A percentile compares a stretch with the other conserved stretches of the same genome.
Evolutionary conservation across 2,329 filamentous ascomycete species (phyloP).

Genomic region (Aspergillus hiratsukae): DNA sequence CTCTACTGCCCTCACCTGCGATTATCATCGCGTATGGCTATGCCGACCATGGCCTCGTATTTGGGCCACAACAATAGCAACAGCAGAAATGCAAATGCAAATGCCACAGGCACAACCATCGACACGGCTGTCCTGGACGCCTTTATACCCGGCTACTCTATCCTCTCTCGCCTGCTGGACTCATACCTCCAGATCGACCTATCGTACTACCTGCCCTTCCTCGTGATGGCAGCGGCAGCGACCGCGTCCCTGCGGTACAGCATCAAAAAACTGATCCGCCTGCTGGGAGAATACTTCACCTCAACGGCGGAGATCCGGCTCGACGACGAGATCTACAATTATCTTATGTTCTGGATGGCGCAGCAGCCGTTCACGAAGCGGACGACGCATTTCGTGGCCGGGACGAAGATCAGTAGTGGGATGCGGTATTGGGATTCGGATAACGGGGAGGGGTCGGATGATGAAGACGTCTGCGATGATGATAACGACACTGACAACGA

Average conservation of each 20-base stretch:
- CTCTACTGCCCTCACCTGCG: not conserved
- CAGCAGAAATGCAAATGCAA: slow-evolving; percentile 12
- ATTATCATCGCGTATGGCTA: not conserved
- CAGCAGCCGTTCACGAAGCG: slow-evolving; percentile 57
- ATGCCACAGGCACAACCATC: slow-evolving; percentile 9
- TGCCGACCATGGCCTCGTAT: not conserved
- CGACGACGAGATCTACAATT: slow-evolving; percentile 70
- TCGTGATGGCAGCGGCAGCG: slow-evolving; percentile 49
- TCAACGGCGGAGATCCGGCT: slow-evolving; percentile 62
- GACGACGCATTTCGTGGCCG: slow-evolving; percentile 61
- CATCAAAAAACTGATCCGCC: slow-evolving; percentile 44
- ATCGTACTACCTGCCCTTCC: slow-evolving; percentile 56
- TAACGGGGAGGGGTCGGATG: slow-evolving; percentile 16
- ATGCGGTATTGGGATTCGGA: slow-evolving; percentile 26
- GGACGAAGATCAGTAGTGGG: slow-evolving; percentile 52
- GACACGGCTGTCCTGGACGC: slow-evolving; percentile 49
- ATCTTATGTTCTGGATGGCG: slow-evolving; percentile 66
- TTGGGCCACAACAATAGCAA: slow-evolving; percentile 12
- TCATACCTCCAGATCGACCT: slow-evolving; percentile 59
- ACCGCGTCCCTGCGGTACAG: slow-evolving; percentile 53
- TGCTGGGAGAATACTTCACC: slow-evolving; percentile 55
- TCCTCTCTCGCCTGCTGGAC: slow-evolving; percentile 51
- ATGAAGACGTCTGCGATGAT: slow-evolving; percentile 17
- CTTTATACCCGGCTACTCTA: slow-evolving; percentile 62
- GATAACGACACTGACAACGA: slow-evolving; percentile 17